Evolutionary conservation across 768 basidiomycete species (phyloP).

Genomic region (Phallus indusiatus): DNA sequence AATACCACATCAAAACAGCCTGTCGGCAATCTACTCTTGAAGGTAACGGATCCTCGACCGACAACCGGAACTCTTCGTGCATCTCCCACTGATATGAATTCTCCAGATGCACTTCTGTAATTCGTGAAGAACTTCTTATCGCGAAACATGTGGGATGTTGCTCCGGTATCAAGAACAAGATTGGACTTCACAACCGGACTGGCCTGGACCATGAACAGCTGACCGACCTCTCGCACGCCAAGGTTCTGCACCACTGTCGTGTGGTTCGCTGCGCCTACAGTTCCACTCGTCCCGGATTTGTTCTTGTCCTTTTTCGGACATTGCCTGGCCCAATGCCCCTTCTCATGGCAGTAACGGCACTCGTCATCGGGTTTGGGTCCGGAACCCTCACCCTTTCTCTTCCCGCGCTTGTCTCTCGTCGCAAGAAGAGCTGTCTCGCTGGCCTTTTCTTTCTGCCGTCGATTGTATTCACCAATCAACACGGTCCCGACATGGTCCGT

Average conservation of each 20-base stretch:
- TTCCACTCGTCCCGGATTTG: background rate
- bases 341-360: slow-evolving; percentile 12
- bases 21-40: slow-evolving; percentile 11
- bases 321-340: slow-evolving; percentile 15
- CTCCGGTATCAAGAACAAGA: slow-evolving; percentile 12
- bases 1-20: slow-evolving; percentile 8
- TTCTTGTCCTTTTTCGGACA: slow-evolving; percentile 12
- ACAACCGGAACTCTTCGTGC: background rate
- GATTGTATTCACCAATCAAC: slow-evolving; percentile 7
- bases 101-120: background rate
- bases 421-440: background rate
- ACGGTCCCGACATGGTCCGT: slow-evolving; percentile 4
- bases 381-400: background rate
- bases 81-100: slow-evolving; percentile 15
- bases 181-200: background rate
- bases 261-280: slow-evolving; percentile 6
- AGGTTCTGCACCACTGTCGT: background rate
- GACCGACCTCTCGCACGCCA: slow-evolving; percentile 9
- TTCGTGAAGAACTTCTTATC: slow-evolving; percentile 9
- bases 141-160: slow-evolving; percentile 14
- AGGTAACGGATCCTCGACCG: slow-evolving; percentile 13
- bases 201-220: background rate
- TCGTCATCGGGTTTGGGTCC: slow-evolving; percentile 9
- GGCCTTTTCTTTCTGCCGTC: background rate
- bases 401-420: background rate